These are phyloP conservation scores for Penicillium roqueforti DNA, from an alignment of 495 filamentous ascomycete genomes.

Conservation along the genomic window DNA sequence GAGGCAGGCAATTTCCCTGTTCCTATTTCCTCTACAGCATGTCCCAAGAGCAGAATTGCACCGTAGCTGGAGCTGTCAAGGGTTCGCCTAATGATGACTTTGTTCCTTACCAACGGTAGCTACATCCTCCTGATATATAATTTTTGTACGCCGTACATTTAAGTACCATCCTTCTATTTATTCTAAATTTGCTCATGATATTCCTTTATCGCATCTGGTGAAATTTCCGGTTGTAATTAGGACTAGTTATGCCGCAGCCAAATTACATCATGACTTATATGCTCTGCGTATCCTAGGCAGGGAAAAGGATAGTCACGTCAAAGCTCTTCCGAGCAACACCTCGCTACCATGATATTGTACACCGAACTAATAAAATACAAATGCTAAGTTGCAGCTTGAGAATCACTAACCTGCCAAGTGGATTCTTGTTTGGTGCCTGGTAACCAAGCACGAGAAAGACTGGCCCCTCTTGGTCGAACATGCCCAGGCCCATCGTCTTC, in stretches of 20 bases:
- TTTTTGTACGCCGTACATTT: background rate
- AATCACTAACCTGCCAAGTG: conserved; percentile 65
- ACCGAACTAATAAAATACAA: conserved; percentile 9
- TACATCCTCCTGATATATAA: conserved; percentile 37
- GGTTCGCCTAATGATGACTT: conserved; percentile 47
- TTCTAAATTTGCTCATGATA: no score
- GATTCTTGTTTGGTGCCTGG: conserved; percentile 76
- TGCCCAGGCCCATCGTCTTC: conserved; percentile 51
- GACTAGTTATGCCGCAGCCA: background rate
- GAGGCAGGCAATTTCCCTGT: conserved; percentile 46
- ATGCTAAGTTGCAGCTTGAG: conserved; percentile 20
- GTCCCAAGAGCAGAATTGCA: conserved; percentile 55
- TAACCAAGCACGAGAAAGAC: conserved; percentile 58
- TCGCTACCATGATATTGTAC: conserved; percentile 19
- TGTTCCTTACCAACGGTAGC: conserved; percentile 62
- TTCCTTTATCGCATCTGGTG: background rate
- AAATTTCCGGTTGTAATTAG: background rate
- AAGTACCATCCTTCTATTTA: background rate
- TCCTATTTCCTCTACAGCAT: conserved; percentile 61
- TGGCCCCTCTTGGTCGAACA: conserved; percentile 51
- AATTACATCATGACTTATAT: background rate
- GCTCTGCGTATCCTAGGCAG: background rate
- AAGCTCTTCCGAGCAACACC: background rate
- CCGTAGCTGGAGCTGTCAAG: conserved; percentile 66
- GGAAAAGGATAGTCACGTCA: background rate